Conservation (phyloP, 2,329 filamentous ascomycete genomes). For the Claviceps pazoutovae region DNA sequence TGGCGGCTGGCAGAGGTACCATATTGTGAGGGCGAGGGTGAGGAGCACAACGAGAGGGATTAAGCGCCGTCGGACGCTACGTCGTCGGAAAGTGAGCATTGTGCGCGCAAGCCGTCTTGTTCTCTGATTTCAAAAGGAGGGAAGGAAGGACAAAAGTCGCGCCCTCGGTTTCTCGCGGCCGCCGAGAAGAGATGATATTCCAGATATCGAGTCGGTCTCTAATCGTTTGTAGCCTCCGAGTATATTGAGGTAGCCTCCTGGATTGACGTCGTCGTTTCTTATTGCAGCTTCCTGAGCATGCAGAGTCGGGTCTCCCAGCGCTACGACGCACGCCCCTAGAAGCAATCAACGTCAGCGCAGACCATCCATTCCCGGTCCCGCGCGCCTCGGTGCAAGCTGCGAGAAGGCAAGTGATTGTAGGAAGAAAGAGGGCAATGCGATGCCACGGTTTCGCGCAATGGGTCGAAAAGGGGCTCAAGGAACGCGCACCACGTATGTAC, state of each 20-base stretch:
- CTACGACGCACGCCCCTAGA: not conserved
- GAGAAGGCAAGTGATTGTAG: not conserved
- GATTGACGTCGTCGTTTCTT: not conserved
- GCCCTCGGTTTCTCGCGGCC: too few relatives aligned
- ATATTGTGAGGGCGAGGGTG: conserved; percentile 13
- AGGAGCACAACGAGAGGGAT: conserved; percentile 11
- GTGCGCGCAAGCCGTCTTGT: not conserved
- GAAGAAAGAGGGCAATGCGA: too few relatives aligned
- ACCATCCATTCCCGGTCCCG: not conserved
- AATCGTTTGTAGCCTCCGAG: too few relatives aligned
- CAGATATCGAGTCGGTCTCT: too few relatives aligned
- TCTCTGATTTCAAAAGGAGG: not conserved
- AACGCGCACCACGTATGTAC: too few relatives aligned
- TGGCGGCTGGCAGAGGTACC: conserved; percentile 18
- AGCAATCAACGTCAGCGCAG: not conserved
- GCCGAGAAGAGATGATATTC: too few relatives aligned
- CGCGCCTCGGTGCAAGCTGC: not conserved
- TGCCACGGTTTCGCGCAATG: too few relatives aligned
- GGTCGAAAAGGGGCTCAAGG: too few relatives aligned
- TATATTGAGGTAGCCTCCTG: too few relatives aligned
- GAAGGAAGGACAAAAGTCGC: not conserved
- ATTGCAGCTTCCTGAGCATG: not conserved
- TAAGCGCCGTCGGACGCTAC: conserved; percentile 15
- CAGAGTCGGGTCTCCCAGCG: not conserved
- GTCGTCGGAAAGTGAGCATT: conserved; percentile 15